Percentiles rank a stretch among this genome's conserved stretches.
phyloP scores from a whole-genome alignment of 2,329 filamentous ascomycete species.

The Dryadomyces sulphureus region DNA sequence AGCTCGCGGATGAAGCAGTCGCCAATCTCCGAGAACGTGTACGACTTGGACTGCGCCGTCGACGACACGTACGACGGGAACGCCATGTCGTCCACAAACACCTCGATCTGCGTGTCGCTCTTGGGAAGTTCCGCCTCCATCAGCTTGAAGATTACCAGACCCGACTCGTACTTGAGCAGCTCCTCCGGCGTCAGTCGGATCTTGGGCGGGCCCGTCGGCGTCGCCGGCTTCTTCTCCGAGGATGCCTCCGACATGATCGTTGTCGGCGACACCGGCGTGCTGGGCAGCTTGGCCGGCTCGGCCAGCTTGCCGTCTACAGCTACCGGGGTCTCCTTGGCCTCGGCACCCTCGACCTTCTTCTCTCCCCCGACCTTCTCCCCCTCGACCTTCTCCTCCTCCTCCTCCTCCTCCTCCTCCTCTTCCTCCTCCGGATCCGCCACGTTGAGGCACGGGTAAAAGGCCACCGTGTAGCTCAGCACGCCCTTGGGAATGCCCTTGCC shows the following conservation, averaged over 20 bases:
- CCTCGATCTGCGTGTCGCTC: slow-evolving; percentile 63
- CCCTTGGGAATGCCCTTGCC: slow-evolving; percentile 66
- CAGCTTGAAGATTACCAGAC: slow-evolving; percentile 86
- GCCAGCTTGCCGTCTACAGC: slow-evolving; percentile 7
- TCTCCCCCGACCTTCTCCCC: slow-evolving; percentile 14
- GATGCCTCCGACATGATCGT: not conserved
- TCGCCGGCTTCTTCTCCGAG: slow-evolving; percentile 27
- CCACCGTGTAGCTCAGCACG: slow-evolving; percentile 61
- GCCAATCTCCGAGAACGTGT: slow-evolving; percentile 80
- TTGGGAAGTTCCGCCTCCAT: slow-evolving; percentile 76
- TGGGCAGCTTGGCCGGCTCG: slow-evolving; percentile 20
- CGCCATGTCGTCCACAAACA: slow-evolving; percentile 87
- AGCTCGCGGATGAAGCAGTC: slow-evolving; percentile 93
- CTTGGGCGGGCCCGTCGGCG: slow-evolving; percentile 43
- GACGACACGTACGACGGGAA: slow-evolving; percentile 80
- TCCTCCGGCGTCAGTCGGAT: slow-evolving; percentile 67
- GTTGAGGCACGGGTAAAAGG: slow-evolving; percentile 84
- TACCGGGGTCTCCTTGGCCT: no score
- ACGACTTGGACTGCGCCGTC: slow-evolving; percentile 51
- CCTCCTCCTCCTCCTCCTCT: slow-evolving; percentile 33
- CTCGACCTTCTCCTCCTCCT: slow-evolving; percentile 21
- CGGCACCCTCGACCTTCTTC: slow-evolving; percentile 3
- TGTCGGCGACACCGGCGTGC: slow-evolving; percentile 18
- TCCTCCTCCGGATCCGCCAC: slow-evolving; percentile 83
- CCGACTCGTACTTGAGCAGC: slow-evolving; percentile 73